These are phyloP conservation scores for Leccinum variicolor DNA, from an alignment of 768 basidiomycete genomes.

Conservation along the genomic window DNA sequence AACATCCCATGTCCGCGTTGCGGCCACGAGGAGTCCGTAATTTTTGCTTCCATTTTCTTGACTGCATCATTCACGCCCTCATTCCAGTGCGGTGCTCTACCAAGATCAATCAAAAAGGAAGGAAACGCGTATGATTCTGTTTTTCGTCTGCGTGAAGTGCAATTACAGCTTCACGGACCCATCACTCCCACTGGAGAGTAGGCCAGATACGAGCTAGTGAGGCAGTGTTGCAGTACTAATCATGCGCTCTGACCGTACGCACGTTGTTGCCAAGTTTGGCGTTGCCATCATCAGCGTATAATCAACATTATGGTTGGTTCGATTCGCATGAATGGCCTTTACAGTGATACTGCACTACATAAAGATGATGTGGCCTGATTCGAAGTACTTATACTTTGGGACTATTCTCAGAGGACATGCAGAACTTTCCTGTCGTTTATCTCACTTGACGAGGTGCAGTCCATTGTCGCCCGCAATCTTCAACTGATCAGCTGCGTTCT, in stretches of 20 bases:
- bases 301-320: not conserved
- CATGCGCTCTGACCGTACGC: constrained; percentile 2
- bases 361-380: not conserved
- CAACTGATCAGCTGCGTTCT: too few relatives aligned
- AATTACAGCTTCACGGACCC: constrained; percentile 75
- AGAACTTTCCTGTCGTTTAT: not conserved
- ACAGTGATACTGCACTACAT: not conserved
- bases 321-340: not conserved
- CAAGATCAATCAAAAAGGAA: constrained; percentile 98
- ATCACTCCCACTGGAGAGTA: constrained; percentile 45
- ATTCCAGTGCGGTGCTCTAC: constrained; percentile 82
- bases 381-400: not conserved
- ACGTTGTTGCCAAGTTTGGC: not conserved
- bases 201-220: constrained; percentile 27
- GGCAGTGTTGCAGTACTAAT: constrained; percentile 1
- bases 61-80: constrained; percentile 3
- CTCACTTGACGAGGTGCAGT: not conserved
- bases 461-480: not conserved
- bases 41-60: not conserved
- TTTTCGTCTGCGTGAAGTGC: constrained; percentile 86
- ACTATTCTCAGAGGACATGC: not conserved
- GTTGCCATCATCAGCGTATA: not conserved
- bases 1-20: constrained; percentile 83
- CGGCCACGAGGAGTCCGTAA: constrained; percentile 75
- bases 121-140: constrained; percentile 92